Base-by-base conservation (phyloP, 2,329 filamentous ascomycete species). In the Berkeleyomyces basicola region DNA sequence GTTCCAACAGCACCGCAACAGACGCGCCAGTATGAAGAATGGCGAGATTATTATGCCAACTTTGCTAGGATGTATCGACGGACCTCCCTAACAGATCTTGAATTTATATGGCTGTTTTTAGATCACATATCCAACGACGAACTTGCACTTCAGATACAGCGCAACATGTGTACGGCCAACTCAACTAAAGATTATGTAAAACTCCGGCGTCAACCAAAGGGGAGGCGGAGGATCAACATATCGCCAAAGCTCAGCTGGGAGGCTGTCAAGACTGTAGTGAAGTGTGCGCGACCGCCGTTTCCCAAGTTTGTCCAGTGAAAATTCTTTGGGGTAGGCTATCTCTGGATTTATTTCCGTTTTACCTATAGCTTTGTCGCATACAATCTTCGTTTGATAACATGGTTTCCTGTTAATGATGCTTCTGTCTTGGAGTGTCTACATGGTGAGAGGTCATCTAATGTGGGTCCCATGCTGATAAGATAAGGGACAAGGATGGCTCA, bases 31-130 rank as follows among this genome's bases (percentile, higher is more conserved):
- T 65, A 63, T 37, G 53, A 58, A 59, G 61, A 65, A 59, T 65
- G 64, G 64, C 51, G 59, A 4, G 61, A 61, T 14, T 65, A 63
- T 37, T 65, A 65, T 23, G 49, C 59, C 23, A 63, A 42, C 33
- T 63, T 65, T 47, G 43, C 49, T 4, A 58, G 59, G 31, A 65
- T 61, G 61, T 36, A 65, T 16, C 64, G 61, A 7, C 33, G 43
- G 36, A 65, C 64, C 11, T 63, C 64, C 3, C 40, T 65, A 46
- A 36, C 61, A 14, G 64, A 65, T 4, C 36, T 55, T 23, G 61
- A 65, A 6, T 63, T 65, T 5, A 61, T 65, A 37, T 63, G 64
- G 64, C 37, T 65, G n/a, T 65, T 65, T 16, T 44, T 65, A 3
- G 64, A 65, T 33, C 61, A 65, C 31, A 58, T 65, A 14, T 61